Conservation (phyloP, 345 rosid genomes). For the Odontarrhena argentea region DNA sequence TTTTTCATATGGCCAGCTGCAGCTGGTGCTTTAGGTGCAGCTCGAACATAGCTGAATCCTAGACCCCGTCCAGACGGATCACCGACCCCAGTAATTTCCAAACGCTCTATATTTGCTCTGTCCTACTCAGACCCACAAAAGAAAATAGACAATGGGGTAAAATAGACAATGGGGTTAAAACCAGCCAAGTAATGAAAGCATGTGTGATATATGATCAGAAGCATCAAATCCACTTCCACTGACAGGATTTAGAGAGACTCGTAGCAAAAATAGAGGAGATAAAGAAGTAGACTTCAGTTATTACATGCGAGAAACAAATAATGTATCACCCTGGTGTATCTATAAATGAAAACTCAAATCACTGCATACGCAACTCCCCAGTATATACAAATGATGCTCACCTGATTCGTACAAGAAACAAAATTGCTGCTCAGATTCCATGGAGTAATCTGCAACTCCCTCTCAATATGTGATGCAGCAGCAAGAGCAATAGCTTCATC, state of each 20-base stretch:
- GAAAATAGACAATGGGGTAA: constrained; percentile 24
- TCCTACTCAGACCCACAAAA: constrained; percentile 60
- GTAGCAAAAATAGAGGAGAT: constrained; percentile 7
- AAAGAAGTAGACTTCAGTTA: constrained; percentile 27
- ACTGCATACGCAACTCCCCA: constrained; percentile 20
- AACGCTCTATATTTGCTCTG: constrained; percentile 92
- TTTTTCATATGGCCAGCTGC: constrained; percentile 74
- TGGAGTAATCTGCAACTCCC: constrained; percentile 94
- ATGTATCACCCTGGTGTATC: not conserved
- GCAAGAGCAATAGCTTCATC: constrained; percentile 95
- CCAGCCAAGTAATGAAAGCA: constrained; percentile 6
- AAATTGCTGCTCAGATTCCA: constrained; percentile 96
- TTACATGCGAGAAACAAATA: constrained; percentile 7
- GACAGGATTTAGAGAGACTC: not conserved
- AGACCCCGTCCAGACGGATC: constrained; percentile 98
- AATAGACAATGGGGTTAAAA: constrained; percentile 13
- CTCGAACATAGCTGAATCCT: constrained; percentile 95
- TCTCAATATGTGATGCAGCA: constrained; percentile 95
- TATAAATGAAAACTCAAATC: constrained; percentile 3
- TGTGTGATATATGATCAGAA: constrained; percentile 15
- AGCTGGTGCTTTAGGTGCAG: constrained; percentile 85
- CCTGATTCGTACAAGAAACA: constrained; percentile 95
- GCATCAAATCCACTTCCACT: constrained; percentile 17
- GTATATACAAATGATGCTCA: constrained; percentile 36
- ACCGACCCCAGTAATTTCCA: constrained; percentile 98